Evolutionary conservation across 2,329 filamentous ascomycete species (phyloP).

Genomic region (Cercospora citrullina): DNA sequence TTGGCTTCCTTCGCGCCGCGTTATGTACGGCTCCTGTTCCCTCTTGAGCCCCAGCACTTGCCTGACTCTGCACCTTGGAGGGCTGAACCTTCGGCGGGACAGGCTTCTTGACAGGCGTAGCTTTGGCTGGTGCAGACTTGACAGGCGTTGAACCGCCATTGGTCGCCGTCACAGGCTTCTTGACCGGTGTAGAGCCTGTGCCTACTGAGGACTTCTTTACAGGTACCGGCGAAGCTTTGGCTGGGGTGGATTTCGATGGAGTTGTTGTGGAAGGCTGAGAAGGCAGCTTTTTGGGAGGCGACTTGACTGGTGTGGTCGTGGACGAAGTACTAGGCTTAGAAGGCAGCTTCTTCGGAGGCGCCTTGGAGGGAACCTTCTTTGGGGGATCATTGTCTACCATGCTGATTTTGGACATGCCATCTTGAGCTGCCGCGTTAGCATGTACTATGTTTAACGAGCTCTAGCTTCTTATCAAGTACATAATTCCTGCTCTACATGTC

Average conservation of each 20-base stretch:
- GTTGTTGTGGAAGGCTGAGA: not conserved
- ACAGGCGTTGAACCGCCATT: slow-evolving; percentile 23
- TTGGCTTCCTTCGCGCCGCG: slow-evolving; percentile 22
- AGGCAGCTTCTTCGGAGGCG: slow-evolving; percentile 21
- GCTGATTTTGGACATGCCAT: slow-evolving; percentile 35
- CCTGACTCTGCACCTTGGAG: slow-evolving; percentile 24
- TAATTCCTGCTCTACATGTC: not conserved
- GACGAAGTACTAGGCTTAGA: slow-evolving; percentile 20
- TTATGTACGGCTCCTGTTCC: slow-evolving; percentile 14
- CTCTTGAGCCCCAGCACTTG: slow-evolving; percentile 20
- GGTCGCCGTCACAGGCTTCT: slow-evolving; percentile 24
- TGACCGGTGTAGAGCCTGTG: slow-evolving; percentile 16
- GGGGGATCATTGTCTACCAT: slow-evolving; percentile 39
- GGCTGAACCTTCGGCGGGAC: slow-evolving; percentile 17
- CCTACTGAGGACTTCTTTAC: slow-evolving; percentile 29
- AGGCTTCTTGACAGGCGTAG: slow-evolving; percentile 28
- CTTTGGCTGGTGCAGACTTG: slow-evolving; percentile 11
- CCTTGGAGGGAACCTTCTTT: slow-evolving; percentile 31
- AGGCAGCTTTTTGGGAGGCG: slow-evolving; percentile 3
- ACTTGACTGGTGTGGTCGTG: slow-evolving; percentile 21
- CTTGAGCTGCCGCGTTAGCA: slow-evolving; percentile 19
- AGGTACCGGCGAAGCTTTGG: slow-evolving; percentile 20
- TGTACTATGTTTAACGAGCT: not conserved
- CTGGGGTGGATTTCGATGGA: slow-evolving; percentile 23
- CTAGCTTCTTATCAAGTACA: not conserved